phyloP scores from a whole-genome alignment of 768 basidiomycete species.

The Leccinum disarticulatum region DNA sequence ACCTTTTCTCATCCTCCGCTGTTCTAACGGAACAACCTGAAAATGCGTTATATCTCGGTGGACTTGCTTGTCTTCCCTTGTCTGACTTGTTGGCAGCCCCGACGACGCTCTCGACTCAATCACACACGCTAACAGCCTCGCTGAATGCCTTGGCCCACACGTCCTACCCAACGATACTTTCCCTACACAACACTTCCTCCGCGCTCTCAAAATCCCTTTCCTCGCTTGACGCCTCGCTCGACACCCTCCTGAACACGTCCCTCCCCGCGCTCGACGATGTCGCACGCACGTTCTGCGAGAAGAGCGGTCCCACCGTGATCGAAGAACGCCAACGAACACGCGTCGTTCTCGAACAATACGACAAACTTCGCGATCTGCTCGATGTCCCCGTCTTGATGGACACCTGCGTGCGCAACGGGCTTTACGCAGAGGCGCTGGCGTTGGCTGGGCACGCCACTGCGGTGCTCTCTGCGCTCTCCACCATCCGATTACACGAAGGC shows the following conservation, averaged over 20 bases:
- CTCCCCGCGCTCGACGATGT: constrained; percentile 78
- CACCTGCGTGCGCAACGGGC: constrained; percentile 89
- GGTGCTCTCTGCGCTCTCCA: constrained; percentile 40
- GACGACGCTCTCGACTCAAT: constrained; percentile 72
- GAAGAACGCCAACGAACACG: constrained; percentile 72
- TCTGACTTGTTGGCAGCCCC: constrained; percentile 73
- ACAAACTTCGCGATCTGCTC: constrained; percentile 88
- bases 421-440: constrained; percentile 89
- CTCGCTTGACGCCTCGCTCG: constrained; percentile 73
- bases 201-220: constrained; percentile 71
- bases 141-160: constrained; percentile 87
- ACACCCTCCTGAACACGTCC: constrained; percentile 58
- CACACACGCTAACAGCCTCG: constrained; percentile 84
- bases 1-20: constrained; percentile 25
- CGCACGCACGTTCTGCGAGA: constrained; percentile 67
- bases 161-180: constrained; percentile 89
- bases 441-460: constrained; percentile 70
- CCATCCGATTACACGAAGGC: constrained; percentile 35
- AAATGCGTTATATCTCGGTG: constrained; percentile 55
- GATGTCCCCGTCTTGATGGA: constrained; percentile 90
- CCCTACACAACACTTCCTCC: constrained; percentile 78
- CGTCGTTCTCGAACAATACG: constrained; percentile 90
- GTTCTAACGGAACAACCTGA: constrained; percentile 18
- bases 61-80: constrained; percentile 66
- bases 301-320: constrained; percentile 69